Evolutionary conservation across 2,329 filamentous ascomycete species (phyloP), one percentile per base, ranked within the genome.

Genomic region (Botryotinia convoluta): DNA sequence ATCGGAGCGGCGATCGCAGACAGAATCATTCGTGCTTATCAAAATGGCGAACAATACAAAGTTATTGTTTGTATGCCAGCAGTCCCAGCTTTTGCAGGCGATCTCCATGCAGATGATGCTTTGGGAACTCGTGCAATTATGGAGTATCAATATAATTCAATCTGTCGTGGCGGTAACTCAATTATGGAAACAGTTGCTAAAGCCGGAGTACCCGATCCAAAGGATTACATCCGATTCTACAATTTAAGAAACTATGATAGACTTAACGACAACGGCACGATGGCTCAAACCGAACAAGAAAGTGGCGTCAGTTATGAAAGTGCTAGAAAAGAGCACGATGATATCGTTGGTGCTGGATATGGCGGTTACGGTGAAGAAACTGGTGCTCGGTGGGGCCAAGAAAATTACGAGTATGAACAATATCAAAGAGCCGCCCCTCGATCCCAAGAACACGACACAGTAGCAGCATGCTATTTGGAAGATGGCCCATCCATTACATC

Each of bases 221-320:
- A 87, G 79, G 84, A 90, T 61, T 96, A 95, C 82, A 93, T 97
- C 77, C 87, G 90, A 68, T 96, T 96, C 84, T 96, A 94, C 84
- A 96, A 97, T 81, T 86, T 97, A 45, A 87, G 93, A 73, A 95
- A 90, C 82, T 96, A 93, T 80, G 93, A 96, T 81, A 90, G 93
- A 62, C 92, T 97, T 85, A 95, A 95, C 82, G 88, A 85, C 32
- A 90, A 90, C 26, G 83, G 83, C 1, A 86, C 88, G 10, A 90
- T 93, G 88, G 81, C 83, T 29, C 83, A 85, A 8, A 89, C 86
- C 1, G 90, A 94, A 79, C 79, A 87, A 57, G 83, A 86, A 54
- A 88, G 88, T 69, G 92, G 92, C 29, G 89, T 94, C 4, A 83
- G 84, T 8, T 94, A 94, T 79, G 89, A 92, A 74, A 84, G 88